phyloP scores from a whole-genome alignment of 208 protist species.

The Leishmania amazonensis region DNA sequence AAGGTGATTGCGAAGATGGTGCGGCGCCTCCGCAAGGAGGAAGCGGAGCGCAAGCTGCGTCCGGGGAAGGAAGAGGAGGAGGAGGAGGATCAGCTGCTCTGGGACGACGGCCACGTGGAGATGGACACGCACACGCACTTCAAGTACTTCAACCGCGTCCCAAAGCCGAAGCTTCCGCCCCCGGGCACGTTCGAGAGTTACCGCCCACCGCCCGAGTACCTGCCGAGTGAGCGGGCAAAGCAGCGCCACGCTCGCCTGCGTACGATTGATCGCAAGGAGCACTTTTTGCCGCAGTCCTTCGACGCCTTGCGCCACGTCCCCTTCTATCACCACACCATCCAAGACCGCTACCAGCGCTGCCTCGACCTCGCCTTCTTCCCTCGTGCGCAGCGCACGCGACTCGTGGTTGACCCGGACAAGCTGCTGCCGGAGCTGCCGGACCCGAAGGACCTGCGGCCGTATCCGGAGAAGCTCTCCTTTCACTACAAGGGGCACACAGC shows the following conservation, averaged over 20 bases:
- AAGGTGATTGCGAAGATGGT: conserved; percentile 94
- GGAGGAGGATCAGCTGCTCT: conserved; percentile 58
- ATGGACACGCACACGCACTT: conserved; percentile 90
- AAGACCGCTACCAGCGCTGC: conserved; percentile 99
- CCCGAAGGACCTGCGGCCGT: conserved; percentile 98
- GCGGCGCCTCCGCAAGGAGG: conserved; percentile 65
- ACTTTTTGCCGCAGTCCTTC: conserved; percentile 95
- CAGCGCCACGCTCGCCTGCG: conserved; percentile 89
- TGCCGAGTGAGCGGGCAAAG: conserved; percentile 92
- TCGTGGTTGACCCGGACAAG: conserved; percentile 94
- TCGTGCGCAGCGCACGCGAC: conserved; percentile 85
- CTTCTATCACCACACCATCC: conserved; percentile 95
- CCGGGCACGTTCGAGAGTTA: conserved; percentile 97
- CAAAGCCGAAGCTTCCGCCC: conserved; percentile 79
- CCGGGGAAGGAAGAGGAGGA: conserved; percentile 27
- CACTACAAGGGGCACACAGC: conserved; percentile 96
- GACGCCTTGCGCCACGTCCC: conserved; percentile 94
- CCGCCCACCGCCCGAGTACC: conserved; percentile 98
- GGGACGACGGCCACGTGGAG: conserved; percentile 84
- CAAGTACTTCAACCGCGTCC: conserved; percentile 86
- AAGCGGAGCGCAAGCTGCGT: conserved; percentile 42
- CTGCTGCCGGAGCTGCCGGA: conserved; percentile 98
- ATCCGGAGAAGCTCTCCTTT: conserved; percentile 96
- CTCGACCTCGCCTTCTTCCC: conserved; percentile 99
- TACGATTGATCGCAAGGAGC: conserved; percentile 91